Conservation (phyloP, 257 asterid species). For the Avicennia marina region DNA sequence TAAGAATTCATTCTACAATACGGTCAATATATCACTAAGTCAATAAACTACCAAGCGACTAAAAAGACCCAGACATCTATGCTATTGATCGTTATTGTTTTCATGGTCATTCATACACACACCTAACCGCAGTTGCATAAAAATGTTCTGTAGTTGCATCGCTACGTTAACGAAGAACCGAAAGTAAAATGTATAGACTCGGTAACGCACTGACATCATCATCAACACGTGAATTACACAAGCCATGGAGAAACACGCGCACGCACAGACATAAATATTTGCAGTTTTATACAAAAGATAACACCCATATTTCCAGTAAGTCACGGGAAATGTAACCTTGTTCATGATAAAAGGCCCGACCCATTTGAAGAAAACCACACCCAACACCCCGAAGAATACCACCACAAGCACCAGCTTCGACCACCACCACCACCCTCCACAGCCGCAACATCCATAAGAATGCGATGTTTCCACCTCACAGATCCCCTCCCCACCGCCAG, state of each 20-base stretch:
- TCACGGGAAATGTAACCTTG: constrained; percentile 35
- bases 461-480: constrained; percentile 19
- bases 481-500: constrained; percentile 15
- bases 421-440: constrained; percentile 69
- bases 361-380: constrained; percentile 69
- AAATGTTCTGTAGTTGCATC: neutral
- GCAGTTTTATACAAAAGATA: neutral
- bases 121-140: neutral
- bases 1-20: neutral
- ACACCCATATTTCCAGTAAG: neutral
- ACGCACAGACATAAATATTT: neutral
- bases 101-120: neutral
- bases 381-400: constrained; percentile 39
- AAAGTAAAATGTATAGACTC: too few relatives aligned
- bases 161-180: neutral
- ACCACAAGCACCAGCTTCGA: constrained; percentile 41
- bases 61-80: neutral
- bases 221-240: neutral
- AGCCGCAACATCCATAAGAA: constrained; percentile 9
- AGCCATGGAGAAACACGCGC: neutral
- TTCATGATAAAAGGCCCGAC: constrained; percentile 73
- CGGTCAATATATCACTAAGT: neutral
- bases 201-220: too few relatives aligned
- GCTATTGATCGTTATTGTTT: too few relatives aligned
- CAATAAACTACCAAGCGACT: neutral